Evolutionary conservation across 2,329 filamentous ascomycete species (phyloP).

Genomic region (Hawksworthiomyces lignivorus): DNA sequence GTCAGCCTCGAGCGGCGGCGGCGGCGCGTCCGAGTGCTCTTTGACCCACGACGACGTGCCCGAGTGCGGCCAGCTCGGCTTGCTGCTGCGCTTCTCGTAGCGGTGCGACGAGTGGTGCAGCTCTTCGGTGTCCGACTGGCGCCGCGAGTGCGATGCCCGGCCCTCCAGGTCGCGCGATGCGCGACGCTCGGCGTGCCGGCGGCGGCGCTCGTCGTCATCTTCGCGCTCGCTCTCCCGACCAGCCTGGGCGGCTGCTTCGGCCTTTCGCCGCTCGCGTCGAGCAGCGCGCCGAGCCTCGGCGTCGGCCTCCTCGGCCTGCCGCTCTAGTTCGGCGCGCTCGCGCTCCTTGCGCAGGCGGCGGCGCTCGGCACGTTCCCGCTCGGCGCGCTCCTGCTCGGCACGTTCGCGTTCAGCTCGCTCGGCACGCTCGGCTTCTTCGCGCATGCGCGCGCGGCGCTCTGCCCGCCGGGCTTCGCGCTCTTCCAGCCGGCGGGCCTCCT

Average conservation of each 20-base stretch:
- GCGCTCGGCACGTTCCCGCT: slow-evolving; percentile 42
- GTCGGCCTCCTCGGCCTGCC: slow-evolving; percentile 35
- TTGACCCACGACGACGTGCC: slow-evolving; percentile 61
- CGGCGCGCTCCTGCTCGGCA: slow-evolving; percentile 17
- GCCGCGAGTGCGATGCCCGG: slow-evolving; percentile 33
- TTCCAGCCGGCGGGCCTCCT: slow-evolving; percentile 42
- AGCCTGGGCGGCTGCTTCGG: slow-evolving; percentile 22
- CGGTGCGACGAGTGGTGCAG: slow-evolving; percentile 26
- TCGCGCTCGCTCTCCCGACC: slow-evolving; percentile 26
- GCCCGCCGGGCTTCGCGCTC: slow-evolving; percentile 53
- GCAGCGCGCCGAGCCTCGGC: slow-evolving; percentile 38
- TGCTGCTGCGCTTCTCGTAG: slow-evolving; percentile 22
- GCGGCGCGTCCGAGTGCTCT: slow-evolving; percentile 54
- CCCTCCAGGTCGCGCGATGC: slow-evolving; percentile 34
- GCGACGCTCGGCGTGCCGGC: slow-evolving; percentile 45
- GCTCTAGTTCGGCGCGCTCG: slow-evolving; percentile 29
- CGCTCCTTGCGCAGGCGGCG: slow-evolving; percentile 41
- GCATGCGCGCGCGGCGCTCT: slow-evolving; percentile 42
- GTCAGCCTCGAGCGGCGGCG: slow-evolving; percentile 39
- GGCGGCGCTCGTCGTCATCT: slow-evolving; percentile 47
- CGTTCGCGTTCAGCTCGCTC: slow-evolving; percentile 16
- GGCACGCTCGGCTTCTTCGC: slow-evolving; percentile 35
- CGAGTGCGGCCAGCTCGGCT: slow-evolving; percentile 50
- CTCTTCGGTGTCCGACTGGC: slow-evolving; percentile 33
- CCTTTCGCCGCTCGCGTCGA: slow-evolving; percentile 40